Evolutionary conservation across 164 flowering plant genomes (phyloP).

Genomic region (Paratinospora sagittata): DNA sequence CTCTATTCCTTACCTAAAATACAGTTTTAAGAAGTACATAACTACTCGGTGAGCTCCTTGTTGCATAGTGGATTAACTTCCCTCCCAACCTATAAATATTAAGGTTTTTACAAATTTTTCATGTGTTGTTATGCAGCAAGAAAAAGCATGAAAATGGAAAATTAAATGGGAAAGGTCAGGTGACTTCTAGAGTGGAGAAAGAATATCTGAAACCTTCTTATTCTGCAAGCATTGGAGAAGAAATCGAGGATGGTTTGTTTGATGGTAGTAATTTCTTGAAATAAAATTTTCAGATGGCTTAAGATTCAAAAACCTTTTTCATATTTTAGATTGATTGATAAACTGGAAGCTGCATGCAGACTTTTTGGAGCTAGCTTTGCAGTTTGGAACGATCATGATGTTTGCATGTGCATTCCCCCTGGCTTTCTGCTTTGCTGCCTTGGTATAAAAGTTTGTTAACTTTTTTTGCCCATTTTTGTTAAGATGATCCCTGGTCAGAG

Average conservation of each 20-base stretch:
- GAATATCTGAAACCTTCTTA: slow-evolving; percentile 80
- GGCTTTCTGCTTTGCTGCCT: slow-evolving; percentile 62
- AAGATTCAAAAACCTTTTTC: not conserved
- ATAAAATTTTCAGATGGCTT: not conserved
- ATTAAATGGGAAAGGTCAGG: slow-evolving; percentile 41
- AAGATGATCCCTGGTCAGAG: not conserved
- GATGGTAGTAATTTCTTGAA: slow-evolving; percentile 52
- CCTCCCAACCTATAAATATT: no score
- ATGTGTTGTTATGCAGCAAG: slow-evolving; percentile 43
- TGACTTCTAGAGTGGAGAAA: slow-evolving; percentile 76
- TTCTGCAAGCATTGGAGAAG: slow-evolving; percentile 78
- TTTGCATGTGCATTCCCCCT: slow-evolving; percentile 97
- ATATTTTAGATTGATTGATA: not conserved
- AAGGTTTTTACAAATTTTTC: no score
- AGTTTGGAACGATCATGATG: slow-evolving; percentile 99
- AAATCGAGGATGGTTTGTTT: slow-evolving; percentile 94
- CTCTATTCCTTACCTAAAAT: slow-evolving; percentile 74
- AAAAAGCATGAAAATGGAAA: slow-evolving; percentile 46
- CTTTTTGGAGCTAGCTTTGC: slow-evolving; percentile 76
- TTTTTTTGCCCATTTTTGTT: not conserved
- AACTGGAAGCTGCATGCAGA: slow-evolving; percentile 39
- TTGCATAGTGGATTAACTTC: not conserved
- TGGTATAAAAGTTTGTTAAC: slow-evolving; percentile 42
- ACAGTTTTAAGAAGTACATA: slow-evolving; percentile 66
- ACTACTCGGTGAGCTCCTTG: slow-evolving; percentile 54